Evolutionary conservation across 2,329 filamentous ascomycete genomes (phyloP).

Genomic region (Nemania abortiva): DNA sequence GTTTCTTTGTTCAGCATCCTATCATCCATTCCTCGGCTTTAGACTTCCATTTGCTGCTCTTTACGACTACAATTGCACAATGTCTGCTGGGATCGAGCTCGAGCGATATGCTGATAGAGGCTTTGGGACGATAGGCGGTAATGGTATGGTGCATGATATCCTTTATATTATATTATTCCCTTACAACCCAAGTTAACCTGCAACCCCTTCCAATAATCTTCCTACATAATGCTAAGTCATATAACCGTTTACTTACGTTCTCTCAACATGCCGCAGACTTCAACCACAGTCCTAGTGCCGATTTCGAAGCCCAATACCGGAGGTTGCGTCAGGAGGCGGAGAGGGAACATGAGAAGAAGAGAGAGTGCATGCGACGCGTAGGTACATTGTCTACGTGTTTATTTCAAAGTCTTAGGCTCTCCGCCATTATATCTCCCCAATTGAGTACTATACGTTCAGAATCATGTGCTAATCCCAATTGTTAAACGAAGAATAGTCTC

Average conservation of each 20-base stretch:
- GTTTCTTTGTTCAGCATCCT: not conserved
- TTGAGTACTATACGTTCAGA: not conserved
- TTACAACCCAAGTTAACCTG: not conserved
- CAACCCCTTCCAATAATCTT: too few relatives aligned
- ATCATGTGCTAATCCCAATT: not conserved
- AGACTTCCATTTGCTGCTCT: not conserved
- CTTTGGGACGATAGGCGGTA: not conserved
- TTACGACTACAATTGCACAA: not conserved
- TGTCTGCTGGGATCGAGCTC: slow-evolving; percentile 30
- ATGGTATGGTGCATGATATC: slow-evolving; percentile 26
- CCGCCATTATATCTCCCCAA: not conserved
- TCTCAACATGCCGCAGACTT: slow-evolving; percentile 69
- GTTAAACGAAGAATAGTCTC: slow-evolving; percentile 61
- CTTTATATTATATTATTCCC: too few relatives aligned
- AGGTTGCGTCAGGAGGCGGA: slow-evolving; percentile 86
- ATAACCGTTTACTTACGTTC: slow-evolving; percentile 22
- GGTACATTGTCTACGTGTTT: slow-evolving; percentile 41
- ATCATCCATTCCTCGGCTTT: not conserved
- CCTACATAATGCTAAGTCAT: not conserved
- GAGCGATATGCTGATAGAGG: not conserved
- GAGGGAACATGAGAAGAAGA: slow-evolving; percentile 82
- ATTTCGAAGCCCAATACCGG: slow-evolving; percentile 89
- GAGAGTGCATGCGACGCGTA: slow-evolving; percentile 80
- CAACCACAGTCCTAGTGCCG: slow-evolving; percentile 75
- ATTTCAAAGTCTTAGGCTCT: not conserved